phyloP scores from a whole-genome alignment of 768 basidiomycete genomes.

The Rubroboletus satanas region DNA sequence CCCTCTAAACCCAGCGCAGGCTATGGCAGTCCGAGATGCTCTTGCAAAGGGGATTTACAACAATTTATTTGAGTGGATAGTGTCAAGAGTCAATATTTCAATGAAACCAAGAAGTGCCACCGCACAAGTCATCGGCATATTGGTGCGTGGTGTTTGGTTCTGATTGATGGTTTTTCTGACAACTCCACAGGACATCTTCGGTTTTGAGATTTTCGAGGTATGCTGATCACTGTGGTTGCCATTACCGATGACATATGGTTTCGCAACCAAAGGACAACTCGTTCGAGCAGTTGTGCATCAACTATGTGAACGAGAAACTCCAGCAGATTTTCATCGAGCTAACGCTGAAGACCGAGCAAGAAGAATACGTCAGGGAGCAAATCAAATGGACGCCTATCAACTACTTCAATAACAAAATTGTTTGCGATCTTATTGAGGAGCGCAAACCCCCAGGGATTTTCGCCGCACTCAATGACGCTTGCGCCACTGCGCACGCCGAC shows the following conservation, averaged over 20 bases:
- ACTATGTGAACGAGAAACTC: constrained; percentile 99
- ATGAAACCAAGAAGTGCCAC: constrained; percentile 82
- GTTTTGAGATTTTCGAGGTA: constrained; percentile 97
- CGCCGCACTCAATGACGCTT: constrained; percentile 97
- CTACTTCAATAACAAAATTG: constrained; percentile 97
- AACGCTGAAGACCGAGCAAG: constrained; percentile 97
- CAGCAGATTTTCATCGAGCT: constrained; percentile 99
- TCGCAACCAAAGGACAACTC: constrained; percentile 73
- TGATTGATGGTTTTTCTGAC: background rate
- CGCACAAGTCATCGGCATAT: constrained; percentile 86
- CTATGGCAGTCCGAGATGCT: constrained; percentile 83
- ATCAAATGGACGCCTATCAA: constrained; percentile 99
- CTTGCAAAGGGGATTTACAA: constrained; percentile 96
- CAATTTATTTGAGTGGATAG: constrained; percentile 99
- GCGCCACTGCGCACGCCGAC: constrained; percentile 97
- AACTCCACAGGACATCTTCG: constrained; percentile 81
- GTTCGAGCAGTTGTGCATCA: constrained; percentile 98
- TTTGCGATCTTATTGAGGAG: constrained; percentile 97
- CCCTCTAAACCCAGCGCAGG: constrained; percentile 90
- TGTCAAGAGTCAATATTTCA: constrained; percentile 90
- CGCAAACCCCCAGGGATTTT: constrained; percentile 95
- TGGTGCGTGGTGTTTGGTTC: constrained; percentile 45
- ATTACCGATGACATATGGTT: constrained; percentile 2
- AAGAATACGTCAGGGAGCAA: constrained; percentile 97
- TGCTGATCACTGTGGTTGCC: constrained; percentile 2